Evolutionary conservation across 768 basidiomycete genomes (phyloP), one percentile per base, ranked within the genome.

Genomic region (Lactarius indigo): DNA sequence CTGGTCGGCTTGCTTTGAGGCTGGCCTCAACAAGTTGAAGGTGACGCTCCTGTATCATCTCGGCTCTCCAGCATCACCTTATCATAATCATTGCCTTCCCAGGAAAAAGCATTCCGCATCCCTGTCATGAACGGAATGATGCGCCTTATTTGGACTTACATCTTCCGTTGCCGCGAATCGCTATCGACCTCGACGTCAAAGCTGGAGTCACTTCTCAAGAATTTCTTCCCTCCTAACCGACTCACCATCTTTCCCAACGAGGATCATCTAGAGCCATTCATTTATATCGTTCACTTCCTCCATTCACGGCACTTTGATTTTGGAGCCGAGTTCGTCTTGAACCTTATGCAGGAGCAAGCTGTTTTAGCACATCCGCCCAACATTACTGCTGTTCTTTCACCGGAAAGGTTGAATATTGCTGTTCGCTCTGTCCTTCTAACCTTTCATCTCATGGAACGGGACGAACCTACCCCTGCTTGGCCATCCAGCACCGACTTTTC

Each of bases 121-220:
- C 82, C 85, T 2, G 83, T 92, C 26, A 80, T 96, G 78, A 96
- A 95, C 70, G 91, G 92, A 15, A 84, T 91, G 64, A 74, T 94
- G 68, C 87, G 96, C 10, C 76, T 97, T 50, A 78, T 95, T 39
- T 98, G 95, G 96, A 92, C 94, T 2, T 98, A 97, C 75, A 81
- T 97, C n/a, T 96, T 93, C 74, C 89, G 96, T 18, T 96, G 94
- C 73, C 87, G 90, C 69, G 96, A 98, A 75, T 83, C 90, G 6
- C 79, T 85, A 2, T 91, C 94, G 0, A 89, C 91, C 3, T 87
- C 87, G n/a, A 85, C 87, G n/a, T 78, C 86, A 33, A 93, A 89
- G 73, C 77, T 98, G 47, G 94, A 97, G 68, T 78, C 76, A 0
- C 72, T 96, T 44, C 73, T 92, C 59, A 92, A 87, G 71, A 80